These are phyloP conservation scores for Avicennia marina DNA, from an alignment of 257 asterid genomes.

Conservation along the genomic window DNA sequence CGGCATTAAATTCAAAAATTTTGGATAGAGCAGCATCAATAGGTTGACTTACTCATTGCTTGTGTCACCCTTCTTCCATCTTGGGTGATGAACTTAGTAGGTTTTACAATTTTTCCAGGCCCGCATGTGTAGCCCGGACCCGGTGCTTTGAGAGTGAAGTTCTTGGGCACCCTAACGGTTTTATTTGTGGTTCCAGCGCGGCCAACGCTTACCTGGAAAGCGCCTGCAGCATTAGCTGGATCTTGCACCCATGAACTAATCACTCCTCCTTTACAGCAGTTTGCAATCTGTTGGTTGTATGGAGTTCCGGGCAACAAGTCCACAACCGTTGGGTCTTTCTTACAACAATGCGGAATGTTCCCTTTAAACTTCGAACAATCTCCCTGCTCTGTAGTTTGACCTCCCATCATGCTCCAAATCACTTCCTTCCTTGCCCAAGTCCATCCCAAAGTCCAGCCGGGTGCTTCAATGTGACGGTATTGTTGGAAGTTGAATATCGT, in stretches of 20 bases:
- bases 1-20: too few relatives aligned
- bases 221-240: slow-evolving; percentile 47
- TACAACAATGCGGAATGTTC: slow-evolving; percentile 60
- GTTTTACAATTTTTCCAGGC: slow-evolving; percentile 48
- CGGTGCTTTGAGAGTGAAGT: slow-evolving; percentile 58
- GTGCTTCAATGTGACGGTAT: slow-evolving; percentile 39
- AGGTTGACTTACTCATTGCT: slow-evolving; percentile 56
- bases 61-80: slow-evolving; percentile 64
- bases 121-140: slow-evolving; percentile 74
- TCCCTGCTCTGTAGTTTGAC: slow-evolving; percentile 38
- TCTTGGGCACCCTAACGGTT: slow-evolving; percentile 55
- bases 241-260: slow-evolving; percentile 59
- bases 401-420: slow-evolving; percentile 40
- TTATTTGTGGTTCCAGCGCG: slow-evolving; percentile 54
- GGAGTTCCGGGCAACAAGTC: slow-evolving; percentile 64
- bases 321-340: slow-evolving; percentile 50
- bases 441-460: slow-evolving; percentile 50
- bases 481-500: slow-evolving; percentile 47
- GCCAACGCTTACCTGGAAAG: slow-evolving; percentile 59
- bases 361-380: slow-evolving; percentile 45
- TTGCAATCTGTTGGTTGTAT: slow-evolving; percentile 59
- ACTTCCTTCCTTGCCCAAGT: slow-evolving; percentile 49
- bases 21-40: background rate
- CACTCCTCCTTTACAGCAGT: slow-evolving; percentile 70
- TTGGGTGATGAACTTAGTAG: slow-evolving; percentile 37